Conservation (phyloP, 495 filamentous ascomycete genomes). For the Thermochaetoides thermophila region DNA sequence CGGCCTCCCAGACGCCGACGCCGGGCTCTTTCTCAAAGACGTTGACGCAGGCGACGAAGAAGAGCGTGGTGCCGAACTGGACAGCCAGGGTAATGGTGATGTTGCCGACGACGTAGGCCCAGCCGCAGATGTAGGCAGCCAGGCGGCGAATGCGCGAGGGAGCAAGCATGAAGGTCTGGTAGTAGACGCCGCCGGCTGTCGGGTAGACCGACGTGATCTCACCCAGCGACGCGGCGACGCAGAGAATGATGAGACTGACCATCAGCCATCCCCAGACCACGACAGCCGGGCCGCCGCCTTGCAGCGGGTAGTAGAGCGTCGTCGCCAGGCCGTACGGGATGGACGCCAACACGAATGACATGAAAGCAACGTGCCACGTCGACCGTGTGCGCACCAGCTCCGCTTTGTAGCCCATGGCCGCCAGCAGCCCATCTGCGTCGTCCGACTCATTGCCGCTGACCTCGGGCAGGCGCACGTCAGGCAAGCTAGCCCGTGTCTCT, state of each 20-base stretch:
- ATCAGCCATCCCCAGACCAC: slow-evolving; percentile 50
- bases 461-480: too few species aligned
- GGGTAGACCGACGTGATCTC: slow-evolving; percentile 44
- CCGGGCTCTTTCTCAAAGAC: slow-evolving; percentile 32
- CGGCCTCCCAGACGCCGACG: slow-evolving; percentile 24
- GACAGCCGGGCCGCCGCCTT: slow-evolving; percentile 47
- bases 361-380: slow-evolving; percentile 41
- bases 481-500: too few species aligned
- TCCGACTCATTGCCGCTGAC: slow-evolving; percentile 6
- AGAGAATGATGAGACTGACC: slow-evolving; percentile 34
- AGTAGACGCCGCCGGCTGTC: slow-evolving; percentile 41
- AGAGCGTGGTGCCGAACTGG: slow-evolving; percentile 48
- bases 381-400: slow-evolving; percentile 37
- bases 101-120: slow-evolving; percentile 53
- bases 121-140: slow-evolving; percentile 50
- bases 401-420: slow-evolving; percentile 37
- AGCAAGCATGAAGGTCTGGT: slow-evolving; percentile 41
- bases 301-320: slow-evolving; percentile 53
- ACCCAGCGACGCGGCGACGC: slow-evolving; percentile 36
- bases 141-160: slow-evolving; percentile 25
- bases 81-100: slow-evolving; percentile 56
- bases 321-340: slow-evolving; percentile 55
- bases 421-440: slow-evolving; percentile 33
- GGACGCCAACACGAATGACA: slow-evolving; percentile 40
- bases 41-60: slow-evolving; percentile 38